These are phyloP conservation scores for Lasiosphaeria miniovina DNA, from an alignment of 495 filamentous ascomycete genomes.

Conservation along the genomic window DNA sequence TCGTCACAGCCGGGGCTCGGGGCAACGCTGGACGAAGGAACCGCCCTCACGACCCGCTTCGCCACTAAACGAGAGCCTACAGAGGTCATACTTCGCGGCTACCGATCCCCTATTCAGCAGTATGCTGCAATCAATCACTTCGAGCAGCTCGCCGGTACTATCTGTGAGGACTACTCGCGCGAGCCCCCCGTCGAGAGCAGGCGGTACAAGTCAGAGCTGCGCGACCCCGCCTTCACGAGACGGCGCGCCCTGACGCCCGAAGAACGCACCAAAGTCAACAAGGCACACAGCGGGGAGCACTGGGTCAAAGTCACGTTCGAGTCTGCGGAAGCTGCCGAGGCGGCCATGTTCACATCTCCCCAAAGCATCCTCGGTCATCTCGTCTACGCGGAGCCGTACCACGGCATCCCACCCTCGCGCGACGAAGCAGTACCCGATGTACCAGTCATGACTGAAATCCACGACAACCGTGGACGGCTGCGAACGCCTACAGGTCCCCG, in stretches of 20 bases:
- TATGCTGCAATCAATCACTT: conserved; percentile 84
- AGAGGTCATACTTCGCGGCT: conserved; percentile 83
- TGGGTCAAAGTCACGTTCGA: conserved; percentile 96
- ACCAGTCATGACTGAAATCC: conserved; percentile 3
- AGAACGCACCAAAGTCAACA: conserved; percentile 72
- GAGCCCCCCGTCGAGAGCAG: conserved; percentile 55
- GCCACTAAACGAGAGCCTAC: conserved; percentile 50
- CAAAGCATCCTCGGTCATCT: conserved; percentile 72
- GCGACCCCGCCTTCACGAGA: conserved; percentile 60
- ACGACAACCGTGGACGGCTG: neutral
- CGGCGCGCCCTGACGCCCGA: conserved; percentile 58
- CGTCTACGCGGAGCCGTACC: conserved; percentile 75
- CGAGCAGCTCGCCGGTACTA: conserved; percentile 72
- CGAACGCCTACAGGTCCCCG: neutral
- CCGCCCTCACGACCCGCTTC: conserved; percentile 20
- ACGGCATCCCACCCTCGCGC: conserved; percentile 62
- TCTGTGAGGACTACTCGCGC: conserved; percentile 88
- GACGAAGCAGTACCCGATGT: conserved; percentile 44
- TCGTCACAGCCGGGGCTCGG: conserved; percentile 18
- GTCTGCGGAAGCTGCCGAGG: conserved; percentile 71
- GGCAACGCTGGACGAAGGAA: conserved; percentile 28
- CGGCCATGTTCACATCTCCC: conserved; percentile 70
- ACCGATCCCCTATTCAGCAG: conserved; percentile 63
- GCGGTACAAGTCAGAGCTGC: conserved; percentile 58
- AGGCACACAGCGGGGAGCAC: conserved; percentile 71